Evolutionary conservation across 345 rosid genomes (phyloP).

Genomic region (Populus tremula): DNA sequence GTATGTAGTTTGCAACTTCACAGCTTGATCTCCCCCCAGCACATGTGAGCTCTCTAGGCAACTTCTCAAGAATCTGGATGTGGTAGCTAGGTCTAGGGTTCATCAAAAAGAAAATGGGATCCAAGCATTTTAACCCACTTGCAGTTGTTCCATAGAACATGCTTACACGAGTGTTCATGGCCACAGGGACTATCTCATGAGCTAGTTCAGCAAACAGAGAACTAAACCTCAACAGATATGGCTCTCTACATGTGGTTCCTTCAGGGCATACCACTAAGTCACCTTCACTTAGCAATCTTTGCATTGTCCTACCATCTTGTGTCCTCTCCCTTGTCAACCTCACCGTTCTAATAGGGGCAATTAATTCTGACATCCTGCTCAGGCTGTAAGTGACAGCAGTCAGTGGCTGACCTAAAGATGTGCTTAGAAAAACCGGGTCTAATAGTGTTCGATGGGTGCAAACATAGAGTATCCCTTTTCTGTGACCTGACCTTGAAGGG

Average conservation of each 20-base stretch:
- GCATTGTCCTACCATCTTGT: conserved; percentile 68
- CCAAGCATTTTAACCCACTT: conserved; percentile 25
- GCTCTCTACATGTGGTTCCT: conserved; percentile 95
- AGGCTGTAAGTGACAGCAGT: conserved; percentile 89
- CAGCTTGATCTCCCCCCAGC: conserved; percentile 23
- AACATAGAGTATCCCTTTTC: conserved; percentile 73
- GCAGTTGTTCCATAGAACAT: conserved; percentile 38
- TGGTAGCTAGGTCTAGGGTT: conserved; percentile 25
- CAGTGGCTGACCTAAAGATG: conserved; percentile 54
- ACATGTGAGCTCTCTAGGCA: conserved; percentile 21
- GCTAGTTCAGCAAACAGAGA: conserved; percentile 81
- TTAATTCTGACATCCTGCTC: conserved; percentile 77
- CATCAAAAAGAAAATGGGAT: conserved; percentile 29
- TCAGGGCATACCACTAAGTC: conserved; percentile 92
- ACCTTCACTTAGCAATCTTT: conserved; percentile 59
- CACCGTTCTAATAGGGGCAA: conserved; percentile 78
- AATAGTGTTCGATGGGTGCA: conserved; percentile 82
- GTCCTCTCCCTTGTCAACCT: conserved; percentile 69
- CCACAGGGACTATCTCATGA: conserved; percentile 54
- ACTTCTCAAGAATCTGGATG: conserved; percentile 21
- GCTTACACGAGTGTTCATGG: conserved; percentile 16
- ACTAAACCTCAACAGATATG: conserved; percentile 83
- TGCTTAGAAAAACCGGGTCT: conserved; percentile 80
- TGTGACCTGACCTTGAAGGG: conserved; percentile 12
- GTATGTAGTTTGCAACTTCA: conserved; percentile 30